Conservation (phyloP, 257 asterid species). For the Solanum tarijense region DNA sequence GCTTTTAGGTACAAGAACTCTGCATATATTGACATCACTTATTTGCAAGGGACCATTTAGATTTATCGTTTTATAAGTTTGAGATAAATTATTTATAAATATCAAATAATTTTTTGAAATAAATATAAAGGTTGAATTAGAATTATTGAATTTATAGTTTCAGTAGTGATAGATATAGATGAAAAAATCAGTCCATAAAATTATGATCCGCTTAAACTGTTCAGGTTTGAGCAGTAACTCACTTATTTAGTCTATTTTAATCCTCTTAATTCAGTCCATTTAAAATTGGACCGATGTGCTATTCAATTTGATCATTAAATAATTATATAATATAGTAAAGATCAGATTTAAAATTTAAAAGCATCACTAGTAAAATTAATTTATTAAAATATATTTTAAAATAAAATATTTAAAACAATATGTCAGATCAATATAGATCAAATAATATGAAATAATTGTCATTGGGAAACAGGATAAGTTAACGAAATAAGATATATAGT, state of each 20-base stretch:
- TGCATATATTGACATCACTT: not conserved
- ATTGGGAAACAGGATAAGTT: not conserved
- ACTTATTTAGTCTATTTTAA: not conserved
- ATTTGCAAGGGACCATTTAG: not conserved
- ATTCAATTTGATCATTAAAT: not conserved
- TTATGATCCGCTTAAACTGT: no score
- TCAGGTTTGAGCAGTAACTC: no score
- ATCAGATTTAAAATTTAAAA: no score
- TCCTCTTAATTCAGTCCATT: not conserved
- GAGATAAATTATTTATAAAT: not conserved
- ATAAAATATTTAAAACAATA: no score
- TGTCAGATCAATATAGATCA: no score
- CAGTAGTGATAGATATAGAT: no score
- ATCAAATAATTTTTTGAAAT: not conserved
- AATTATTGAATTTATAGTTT: not conserved
- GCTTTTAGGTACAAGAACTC: not conserved
- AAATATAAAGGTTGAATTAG: not conserved
- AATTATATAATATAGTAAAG: no score
- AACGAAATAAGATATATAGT: not conserved
- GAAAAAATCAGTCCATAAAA: no score
- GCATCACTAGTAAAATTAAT: no score
- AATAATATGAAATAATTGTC: no score
- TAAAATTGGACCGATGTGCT: not conserved
- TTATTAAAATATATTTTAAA: no score
- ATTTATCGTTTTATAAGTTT: not conserved